Percentiles rank a stretch among this genome's conserved stretches.
phyloP scores from a whole-genome alignment of 768 basidiomycete genomes.

The Podaxis pistillaris region DNA sequence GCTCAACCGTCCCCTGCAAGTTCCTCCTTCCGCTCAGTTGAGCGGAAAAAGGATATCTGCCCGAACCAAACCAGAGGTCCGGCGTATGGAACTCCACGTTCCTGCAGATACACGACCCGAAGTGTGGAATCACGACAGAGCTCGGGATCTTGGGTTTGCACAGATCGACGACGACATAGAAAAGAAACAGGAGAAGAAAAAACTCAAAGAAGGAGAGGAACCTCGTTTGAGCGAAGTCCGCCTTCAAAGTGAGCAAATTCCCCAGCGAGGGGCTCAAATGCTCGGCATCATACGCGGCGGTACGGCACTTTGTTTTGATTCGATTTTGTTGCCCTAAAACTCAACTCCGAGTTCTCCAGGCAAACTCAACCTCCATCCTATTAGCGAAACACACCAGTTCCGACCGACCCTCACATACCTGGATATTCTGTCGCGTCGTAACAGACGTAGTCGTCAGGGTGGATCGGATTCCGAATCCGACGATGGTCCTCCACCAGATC shows the following conservation, averaged over 20 bases:
- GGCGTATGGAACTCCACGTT: slow-evolving; percentile 73
- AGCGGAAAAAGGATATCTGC: slow-evolving; percentile 79
- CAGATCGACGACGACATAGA: slow-evolving; percentile 74
- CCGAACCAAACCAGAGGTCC: slow-evolving; percentile 62
- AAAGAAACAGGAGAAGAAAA: slow-evolving; percentile 63
- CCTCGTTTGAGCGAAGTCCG: slow-evolving; percentile 68
- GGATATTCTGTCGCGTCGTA: slow-evolving; percentile 68
- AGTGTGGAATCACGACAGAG: slow-evolving; percentile 76
- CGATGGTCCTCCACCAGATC: slow-evolving; percentile 77
- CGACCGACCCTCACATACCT: slow-evolving; percentile 82
- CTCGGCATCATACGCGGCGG: slow-evolving; percentile 77
- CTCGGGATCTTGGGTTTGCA: slow-evolving; percentile 63
- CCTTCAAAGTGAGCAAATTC: slow-evolving; percentile 69
- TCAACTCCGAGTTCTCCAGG: slow-evolving; percentile 35
- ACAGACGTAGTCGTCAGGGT: slow-evolving; percentile 43
- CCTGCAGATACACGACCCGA: slow-evolving; percentile 80
- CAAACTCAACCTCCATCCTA: slow-evolving; percentile 73
- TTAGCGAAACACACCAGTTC: slow-evolving; percentile 77
- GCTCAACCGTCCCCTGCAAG: slow-evolving; percentile 67
- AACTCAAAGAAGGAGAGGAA: slow-evolving; percentile 49
- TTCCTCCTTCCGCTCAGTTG: slow-evolving; percentile 67
- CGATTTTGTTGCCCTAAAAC: not conserved
- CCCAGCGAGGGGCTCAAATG: slow-evolving; percentile 65
- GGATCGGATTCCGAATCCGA: slow-evolving; percentile 74
- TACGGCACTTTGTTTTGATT: slow-evolving; percentile 26